Conservation (phyloP, 225 moss, liverwort and hornwort genomes). For the Polytrichum formosum region DNA sequence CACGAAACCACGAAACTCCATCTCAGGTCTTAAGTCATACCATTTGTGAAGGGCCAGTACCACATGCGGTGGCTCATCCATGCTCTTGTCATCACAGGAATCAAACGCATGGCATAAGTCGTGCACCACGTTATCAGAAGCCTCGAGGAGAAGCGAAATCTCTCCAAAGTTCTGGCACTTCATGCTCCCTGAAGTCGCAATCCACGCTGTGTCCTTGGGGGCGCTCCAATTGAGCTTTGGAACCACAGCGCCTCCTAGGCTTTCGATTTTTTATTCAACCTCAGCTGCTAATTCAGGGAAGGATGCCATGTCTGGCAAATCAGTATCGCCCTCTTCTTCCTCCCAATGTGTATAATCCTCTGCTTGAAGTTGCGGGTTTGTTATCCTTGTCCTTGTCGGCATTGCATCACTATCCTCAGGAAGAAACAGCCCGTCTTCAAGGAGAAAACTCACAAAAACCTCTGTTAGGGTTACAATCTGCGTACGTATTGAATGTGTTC, state of each 20-base stretch:
- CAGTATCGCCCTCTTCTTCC: slow-evolving; percentile 65
- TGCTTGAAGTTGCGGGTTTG: slow-evolving; percentile 72
- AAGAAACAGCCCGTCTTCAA: slow-evolving; percentile 80
- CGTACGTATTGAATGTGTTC: slow-evolving; percentile 53
- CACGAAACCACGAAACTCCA: slow-evolving; percentile 90
- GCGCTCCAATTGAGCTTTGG: slow-evolving; percentile 99
- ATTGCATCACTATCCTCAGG: slow-evolving; percentile 72
- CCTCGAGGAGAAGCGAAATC: slow-evolving; percentile 70
- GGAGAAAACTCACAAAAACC: slow-evolving; percentile 68
- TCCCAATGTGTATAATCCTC: slow-evolving; percentile 85
- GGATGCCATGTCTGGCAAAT: slow-evolving; percentile 40
- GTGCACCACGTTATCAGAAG: slow-evolving; percentile 74
- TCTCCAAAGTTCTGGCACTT: slow-evolving; percentile 81
- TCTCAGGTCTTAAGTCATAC: slow-evolving; percentile 89
- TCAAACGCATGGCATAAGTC: slow-evolving; percentile 90
- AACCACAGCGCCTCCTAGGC: slow-evolving; percentile 72
- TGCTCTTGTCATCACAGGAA: slow-evolving; percentile 66
- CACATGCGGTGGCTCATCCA: slow-evolving; percentile 48
- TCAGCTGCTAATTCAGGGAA: slow-evolving; percentile 66
- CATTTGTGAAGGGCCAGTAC: slow-evolving; percentile 80
- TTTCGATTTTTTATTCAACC: slow-evolving; percentile 51
- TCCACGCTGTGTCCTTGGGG: slow-evolving; percentile 91
- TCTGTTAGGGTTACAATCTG: slow-evolving; percentile 61
- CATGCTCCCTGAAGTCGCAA: slow-evolving; percentile 67
- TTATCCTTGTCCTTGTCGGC: slow-evolving; percentile 64